Evolutionary conservation across 208 protist species (phyloP).

Genomic region (Herpetomonas muscarum): DNA sequence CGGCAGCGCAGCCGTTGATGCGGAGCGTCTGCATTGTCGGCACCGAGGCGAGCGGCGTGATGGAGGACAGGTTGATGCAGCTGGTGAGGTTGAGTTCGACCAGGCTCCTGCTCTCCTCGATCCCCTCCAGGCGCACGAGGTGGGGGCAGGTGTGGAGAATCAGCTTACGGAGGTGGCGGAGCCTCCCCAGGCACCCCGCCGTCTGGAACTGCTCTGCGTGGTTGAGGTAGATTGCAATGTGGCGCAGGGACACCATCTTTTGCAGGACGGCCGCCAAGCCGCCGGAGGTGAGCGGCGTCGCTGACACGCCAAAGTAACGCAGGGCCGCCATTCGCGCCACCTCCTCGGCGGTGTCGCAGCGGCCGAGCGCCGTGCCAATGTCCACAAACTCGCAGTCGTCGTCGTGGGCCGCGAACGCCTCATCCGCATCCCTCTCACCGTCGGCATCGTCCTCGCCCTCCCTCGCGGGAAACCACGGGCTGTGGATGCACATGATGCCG

Average conservation of each 20-base stretch:
- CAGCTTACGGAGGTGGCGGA: background rate
- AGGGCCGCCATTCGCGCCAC: background rate
- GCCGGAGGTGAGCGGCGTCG: background rate
- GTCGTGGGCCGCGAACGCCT: background rate
- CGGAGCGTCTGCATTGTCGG: background rate
- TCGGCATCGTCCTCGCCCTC: background rate
- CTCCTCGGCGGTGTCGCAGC: background rate
- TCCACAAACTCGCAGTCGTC: background rate
- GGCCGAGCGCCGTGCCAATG: background rate
- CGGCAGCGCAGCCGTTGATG: background rate
- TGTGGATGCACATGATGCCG: constrained; percentile 3
- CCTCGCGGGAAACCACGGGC: background rate
- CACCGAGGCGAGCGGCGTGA: background rate
- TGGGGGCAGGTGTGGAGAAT: background rate
- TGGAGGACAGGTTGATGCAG: constrained; percentile 2
- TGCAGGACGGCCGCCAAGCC: background rate
- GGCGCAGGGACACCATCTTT: background rate
- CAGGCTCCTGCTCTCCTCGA: background rate
- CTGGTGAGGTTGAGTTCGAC: background rate
- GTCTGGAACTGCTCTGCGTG: background rate
- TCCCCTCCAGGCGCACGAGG: background rate
- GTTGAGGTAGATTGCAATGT: constrained; percentile 2
- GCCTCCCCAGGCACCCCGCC: background rate
- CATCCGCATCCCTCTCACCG: background rate
- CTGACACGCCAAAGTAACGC: constrained; percentile 1